phyloP scores from a whole-genome alignment of 345 rosid genomes.

The Turnera subulata region DNA sequence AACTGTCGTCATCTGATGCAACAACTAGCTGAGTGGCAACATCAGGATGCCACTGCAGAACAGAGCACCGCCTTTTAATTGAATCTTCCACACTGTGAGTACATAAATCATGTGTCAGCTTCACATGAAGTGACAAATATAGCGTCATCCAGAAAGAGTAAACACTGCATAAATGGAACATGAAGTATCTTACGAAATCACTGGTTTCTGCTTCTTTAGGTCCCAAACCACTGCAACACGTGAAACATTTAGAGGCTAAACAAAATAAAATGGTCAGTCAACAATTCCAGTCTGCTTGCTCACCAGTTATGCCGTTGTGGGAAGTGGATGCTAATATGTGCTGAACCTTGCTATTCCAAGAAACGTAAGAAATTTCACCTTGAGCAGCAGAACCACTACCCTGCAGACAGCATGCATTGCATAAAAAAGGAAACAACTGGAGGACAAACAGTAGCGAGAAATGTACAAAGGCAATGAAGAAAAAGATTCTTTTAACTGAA shows the following conservation, averaged over 20 bases:
- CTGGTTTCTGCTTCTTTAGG: constrained; percentile 93
- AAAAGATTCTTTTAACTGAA: background rate
- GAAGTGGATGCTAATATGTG: constrained; percentile 96
- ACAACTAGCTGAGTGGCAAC: constrained; percentile 95
- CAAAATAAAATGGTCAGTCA: constrained; percentile 1
- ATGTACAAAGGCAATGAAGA: background rate
- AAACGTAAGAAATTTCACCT: constrained; percentile 91
- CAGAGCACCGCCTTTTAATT: constrained; percentile 84
- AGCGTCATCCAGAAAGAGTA: background rate
- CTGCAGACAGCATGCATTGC: constrained; percentile 42
- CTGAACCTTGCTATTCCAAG: constrained; percentile 95
- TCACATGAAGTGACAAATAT: background rate
- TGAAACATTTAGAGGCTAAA: constrained; percentile 11
- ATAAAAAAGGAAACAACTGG: background rate
- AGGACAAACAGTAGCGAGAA: background rate
- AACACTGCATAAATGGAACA: background rate
- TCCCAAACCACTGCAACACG: constrained; percentile 82
- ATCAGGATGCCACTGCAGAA: constrained; percentile 99
- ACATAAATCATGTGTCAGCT: constrained; percentile 18
- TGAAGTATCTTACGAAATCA: constrained; percentile 62
- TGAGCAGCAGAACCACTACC: constrained; percentile 89
- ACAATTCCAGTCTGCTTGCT: constrained; percentile 23
- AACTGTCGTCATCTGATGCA: constrained; percentile 93
- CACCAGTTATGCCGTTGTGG: constrained; percentile 90
- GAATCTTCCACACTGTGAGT: constrained; percentile 86